phyloP scores from a whole-genome alignment of 2,329 filamentous ascomycete genomes.

The Amylocarpus encephaloides region DNA sequence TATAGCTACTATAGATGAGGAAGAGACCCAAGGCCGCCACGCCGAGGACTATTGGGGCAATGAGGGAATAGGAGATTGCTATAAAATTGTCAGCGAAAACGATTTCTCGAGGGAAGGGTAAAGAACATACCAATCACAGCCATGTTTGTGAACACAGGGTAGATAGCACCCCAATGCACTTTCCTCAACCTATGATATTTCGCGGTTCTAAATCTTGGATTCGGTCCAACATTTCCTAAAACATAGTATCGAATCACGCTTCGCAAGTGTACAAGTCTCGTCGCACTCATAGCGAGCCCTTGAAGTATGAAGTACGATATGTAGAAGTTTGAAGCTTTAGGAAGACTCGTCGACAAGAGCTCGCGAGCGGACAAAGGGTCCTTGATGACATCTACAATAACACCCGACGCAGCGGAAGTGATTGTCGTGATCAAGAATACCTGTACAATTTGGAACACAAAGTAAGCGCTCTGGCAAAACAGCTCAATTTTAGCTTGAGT shows the following conservation, averaged over 20 bases:
- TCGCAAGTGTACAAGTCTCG: constrained; percentile 51
- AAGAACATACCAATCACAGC: constrained; percentile 44
- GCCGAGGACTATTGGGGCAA: constrained; percentile 58
- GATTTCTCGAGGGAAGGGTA: not conserved
- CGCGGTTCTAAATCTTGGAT: constrained; percentile 53
- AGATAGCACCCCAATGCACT: constrained; percentile 53
- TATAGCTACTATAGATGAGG: constrained; percentile 58
- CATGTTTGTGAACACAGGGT: constrained; percentile 50
- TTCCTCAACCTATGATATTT: constrained; percentile 47
- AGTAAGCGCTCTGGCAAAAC: constrained; percentile 58
- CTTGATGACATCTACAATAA: constrained; percentile 44
- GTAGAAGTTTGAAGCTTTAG: constrained; percentile 61
- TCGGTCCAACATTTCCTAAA: constrained; percentile 52
- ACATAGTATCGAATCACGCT: constrained; percentile 52
- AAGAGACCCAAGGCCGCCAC: constrained; percentile 57
- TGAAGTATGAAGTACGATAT: constrained; percentile 63
- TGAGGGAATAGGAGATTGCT: constrained; percentile 59
- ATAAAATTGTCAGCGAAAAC: constrained; percentile 17
- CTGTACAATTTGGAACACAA: constrained; percentile 57
- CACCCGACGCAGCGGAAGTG: constrained; percentile 53
- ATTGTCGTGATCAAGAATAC: constrained; percentile 64
- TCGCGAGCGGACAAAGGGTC: constrained; percentile 42
- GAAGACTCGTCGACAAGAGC: constrained; percentile 51
- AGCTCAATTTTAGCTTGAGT: constrained; percentile 55
- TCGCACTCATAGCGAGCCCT: constrained; percentile 55